A percentile compares a stretch with the other conserved stretches of the same genome.
Conservation (phyloP, 495 filamentous ascomycete genomes). For the Podospora bellae-mahoneyi region DNA sequence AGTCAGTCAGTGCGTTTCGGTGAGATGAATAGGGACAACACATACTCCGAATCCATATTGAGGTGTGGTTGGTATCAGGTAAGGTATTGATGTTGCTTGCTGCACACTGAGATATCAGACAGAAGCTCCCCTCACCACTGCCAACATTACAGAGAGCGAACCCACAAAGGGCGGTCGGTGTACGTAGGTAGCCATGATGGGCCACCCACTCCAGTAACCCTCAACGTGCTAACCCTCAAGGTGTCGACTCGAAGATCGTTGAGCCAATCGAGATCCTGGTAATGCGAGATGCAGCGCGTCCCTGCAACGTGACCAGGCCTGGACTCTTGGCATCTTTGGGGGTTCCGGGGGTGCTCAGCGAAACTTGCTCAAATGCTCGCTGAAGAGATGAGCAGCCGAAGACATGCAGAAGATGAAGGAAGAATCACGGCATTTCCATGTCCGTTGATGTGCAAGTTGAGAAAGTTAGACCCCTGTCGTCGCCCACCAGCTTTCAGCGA, state of each 20-base stretch:
- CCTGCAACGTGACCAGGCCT: background rate
- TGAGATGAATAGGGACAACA: background rate
- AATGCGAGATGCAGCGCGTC: background rate
- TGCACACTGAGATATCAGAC: background rate
- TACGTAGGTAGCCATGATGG: background rate
- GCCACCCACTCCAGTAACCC: background rate
- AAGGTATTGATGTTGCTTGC: background rate
- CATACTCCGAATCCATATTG: constrained; percentile 9
- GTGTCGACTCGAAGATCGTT: background rate
- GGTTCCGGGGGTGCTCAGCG: background rate
- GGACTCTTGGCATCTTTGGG: background rate
- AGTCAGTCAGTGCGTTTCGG: background rate
- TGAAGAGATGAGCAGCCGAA: background rate
- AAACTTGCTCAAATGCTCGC: constrained; percentile 15
- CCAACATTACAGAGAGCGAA: background rate
- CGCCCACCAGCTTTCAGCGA: background rate
- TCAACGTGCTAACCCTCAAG: background rate
- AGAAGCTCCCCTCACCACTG: background rate
- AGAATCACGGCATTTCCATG: background rate
- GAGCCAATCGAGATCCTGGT: background rate
- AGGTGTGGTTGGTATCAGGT: background rate
- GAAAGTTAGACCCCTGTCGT: background rate
- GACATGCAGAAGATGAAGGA: background rate
- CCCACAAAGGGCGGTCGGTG: background rate
- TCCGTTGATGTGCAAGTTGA: background rate